Base-by-base conservation (phyloP, 2,329 filamentous ascomycete genomes). In the Xylariaceae sp. region DNA sequence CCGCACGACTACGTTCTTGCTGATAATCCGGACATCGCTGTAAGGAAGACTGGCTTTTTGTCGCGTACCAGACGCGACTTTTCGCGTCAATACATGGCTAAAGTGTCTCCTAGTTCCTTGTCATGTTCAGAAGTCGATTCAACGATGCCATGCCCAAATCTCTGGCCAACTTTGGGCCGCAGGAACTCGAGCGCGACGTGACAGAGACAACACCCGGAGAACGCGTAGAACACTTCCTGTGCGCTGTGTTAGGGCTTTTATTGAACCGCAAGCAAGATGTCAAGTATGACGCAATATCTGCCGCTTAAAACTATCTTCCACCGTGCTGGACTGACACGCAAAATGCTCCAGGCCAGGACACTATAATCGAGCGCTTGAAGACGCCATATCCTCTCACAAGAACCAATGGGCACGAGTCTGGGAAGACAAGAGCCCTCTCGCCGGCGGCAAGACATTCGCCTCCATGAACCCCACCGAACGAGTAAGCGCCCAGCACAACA, bases 181-280 rank as follows among this genome's bases (percentile, higher is more conserved):
- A 98, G 65, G 94, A 98, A 63, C 78, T 98, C 45, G 92, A 98
- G 65, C 75, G 76, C 61, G 92, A 92, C 36, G 77, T 96, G 36
- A 78, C 82, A 45, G 86, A 90, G 59, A 67, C 74, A 34, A 67
- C 82, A 15, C 89, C 90, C 2, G 87, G 88, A 54, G 83, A 94
- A 56, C 83, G 89, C 57, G 82, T 86, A 32, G 90, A 97, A 68
- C 77, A 82, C 52, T 79, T 98, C 42, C 72, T 98, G 17, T 98
- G 94, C 70, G 88, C 88, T 47, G 67, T 98, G 50, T 71, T 98
- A 31, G 83, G 85, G 21, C 71, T 98, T 53, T 78, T 96, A 39
- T 73, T 98, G 56, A 98, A 98, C 65, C 83, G 92, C 63, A 97
- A 98, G 72, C 95, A 98, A 62, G 89, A 95, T 67, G 86, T 97